Evolutionary conservation across 768 basidiomycete species (phyloP), one percentile per base, ranked within the genome.

Genomic region (Boletus tomentosulus): DNA sequence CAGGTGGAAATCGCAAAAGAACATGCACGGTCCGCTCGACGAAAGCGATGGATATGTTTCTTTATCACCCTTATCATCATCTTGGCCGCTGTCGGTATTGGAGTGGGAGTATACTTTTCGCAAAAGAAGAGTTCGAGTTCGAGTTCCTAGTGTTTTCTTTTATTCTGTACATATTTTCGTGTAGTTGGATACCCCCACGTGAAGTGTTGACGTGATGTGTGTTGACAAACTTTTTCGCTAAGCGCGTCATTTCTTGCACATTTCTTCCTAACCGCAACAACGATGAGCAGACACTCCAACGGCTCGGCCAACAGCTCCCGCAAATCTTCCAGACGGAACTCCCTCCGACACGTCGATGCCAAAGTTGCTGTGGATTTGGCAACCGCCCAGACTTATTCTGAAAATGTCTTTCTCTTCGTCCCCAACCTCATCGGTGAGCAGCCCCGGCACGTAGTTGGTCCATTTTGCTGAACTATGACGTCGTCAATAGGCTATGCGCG

Each of bases 341-440:
- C 87, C 8, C 77, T 87, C 48, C 84, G 86, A 58, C 76, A 87
- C 27, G 84, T 92, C 50, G 87, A 92, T 69, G 87, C 91, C 53
- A 90, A 91, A 66, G 81, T 84, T 54, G 92, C 90, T 9, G 85
- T 94, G 30, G 91, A 91, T 68, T 82, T 93, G 46, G 92, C 92
- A 27, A 92, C 89, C 12, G 85, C 85, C 13, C 90, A 92, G 71
- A 76, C 84, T 0, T 90, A 90, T 61, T 86, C 89, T 34, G 97
- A 99, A 76, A 98, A 98, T 70, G 89, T 98, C 59, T 99, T 96
- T 71, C 82, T 98, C 48, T 99, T 98, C 74, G 82, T 94, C 15
- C 95, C 97, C 37, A 99, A 99, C 73, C 76, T 99, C 65, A 98
- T 99, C 68, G 96, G 92, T 86, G 62, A 62, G 86, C 72, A 1